Conservation (phyloP, 441 rosid genomes). For the Adansonia grandidieri region DNA sequence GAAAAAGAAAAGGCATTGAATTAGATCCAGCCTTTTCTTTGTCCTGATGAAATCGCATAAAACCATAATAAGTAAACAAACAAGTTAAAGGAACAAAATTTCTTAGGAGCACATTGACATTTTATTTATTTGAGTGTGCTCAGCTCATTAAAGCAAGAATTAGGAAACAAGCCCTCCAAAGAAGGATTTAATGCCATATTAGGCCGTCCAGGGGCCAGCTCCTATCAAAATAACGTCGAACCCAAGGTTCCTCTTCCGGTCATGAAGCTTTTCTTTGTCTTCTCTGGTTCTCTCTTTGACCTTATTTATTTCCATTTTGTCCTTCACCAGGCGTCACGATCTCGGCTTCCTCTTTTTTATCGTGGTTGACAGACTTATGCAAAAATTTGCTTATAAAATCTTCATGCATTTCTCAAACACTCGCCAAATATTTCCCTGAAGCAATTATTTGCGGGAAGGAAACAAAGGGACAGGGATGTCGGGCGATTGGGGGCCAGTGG, state of each 20-base stretch:
- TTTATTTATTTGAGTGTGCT: neutral
- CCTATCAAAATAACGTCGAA: neutral
- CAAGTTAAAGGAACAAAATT: neutral
- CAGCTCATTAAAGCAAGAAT: neutral
- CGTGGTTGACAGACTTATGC: neutral
- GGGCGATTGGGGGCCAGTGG: slow-evolving; percentile 16
- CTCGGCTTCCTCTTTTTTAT: neutral
- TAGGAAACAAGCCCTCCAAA: slow-evolving; percentile 5
- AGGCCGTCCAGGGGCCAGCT: neutral
- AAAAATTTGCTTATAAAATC: neutral
- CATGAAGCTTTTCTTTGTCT: neutral
- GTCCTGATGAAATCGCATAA: neutral
- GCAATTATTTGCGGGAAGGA: neutral
- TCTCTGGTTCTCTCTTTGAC: neutral
- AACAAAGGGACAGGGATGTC: neutral
- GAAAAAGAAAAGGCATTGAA: neutral
- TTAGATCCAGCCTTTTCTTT: neutral
- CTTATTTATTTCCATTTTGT: slow-evolving; percentile 6
- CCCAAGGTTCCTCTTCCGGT: neutral
- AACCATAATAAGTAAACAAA: neutral
- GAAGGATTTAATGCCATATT: neutral
- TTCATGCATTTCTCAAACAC: neutral
- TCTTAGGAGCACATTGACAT: neutral
- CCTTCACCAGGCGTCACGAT: neutral
- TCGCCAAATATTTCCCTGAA: neutral